These are phyloP conservation scores for Fusarium oligoseptatum DNA, from an alignment of 2,329 filamentous ascomycete species.

Conservation along the genomic window DNA sequence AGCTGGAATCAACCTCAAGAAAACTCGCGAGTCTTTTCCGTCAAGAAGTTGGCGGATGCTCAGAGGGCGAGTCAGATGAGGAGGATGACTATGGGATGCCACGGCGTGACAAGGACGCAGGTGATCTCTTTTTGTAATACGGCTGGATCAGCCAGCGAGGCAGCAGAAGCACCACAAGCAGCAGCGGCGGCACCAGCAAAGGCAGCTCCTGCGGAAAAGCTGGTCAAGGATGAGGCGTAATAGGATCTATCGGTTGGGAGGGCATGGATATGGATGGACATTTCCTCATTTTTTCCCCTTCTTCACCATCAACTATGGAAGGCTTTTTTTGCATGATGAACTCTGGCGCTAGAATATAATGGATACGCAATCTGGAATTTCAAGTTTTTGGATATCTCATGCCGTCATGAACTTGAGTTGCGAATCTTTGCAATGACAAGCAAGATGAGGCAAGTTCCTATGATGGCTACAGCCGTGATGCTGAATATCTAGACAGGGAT, in stretches of 20 bases:
- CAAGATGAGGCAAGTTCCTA: slow-evolving; percentile 75
- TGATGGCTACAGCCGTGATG: slow-evolving; percentile 71
- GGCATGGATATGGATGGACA: slow-evolving; percentile 9
- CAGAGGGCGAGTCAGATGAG: slow-evolving; percentile 25
- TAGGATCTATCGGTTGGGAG: slow-evolving; percentile 6
- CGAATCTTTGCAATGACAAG: slow-evolving; percentile 62
- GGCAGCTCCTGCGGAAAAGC: slow-evolving; percentile 5
- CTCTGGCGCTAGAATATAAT: slow-evolving; percentile 23
- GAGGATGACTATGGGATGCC: slow-evolving; percentile 34
- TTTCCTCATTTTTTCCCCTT: neutral
- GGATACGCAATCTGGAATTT: slow-evolving; percentile 14
- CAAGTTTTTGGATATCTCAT: neutral
- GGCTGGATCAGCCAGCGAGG: slow-evolving; percentile 20
- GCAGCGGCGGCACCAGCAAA: neutral
- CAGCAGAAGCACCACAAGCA: neutral
- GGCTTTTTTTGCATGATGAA: slow-evolving; percentile 25
- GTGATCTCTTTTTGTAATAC: slow-evolving; percentile 77
- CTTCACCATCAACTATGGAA: slow-evolving; percentile 10
- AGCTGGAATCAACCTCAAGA: slow-evolving; percentile 59
- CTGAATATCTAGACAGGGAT: slow-evolving; percentile 66
- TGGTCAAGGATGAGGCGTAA: slow-evolving; percentile 41
- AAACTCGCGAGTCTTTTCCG: slow-evolving; percentile 73
- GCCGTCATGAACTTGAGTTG: slow-evolving; percentile 30
- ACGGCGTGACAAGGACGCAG: slow-evolving; percentile 55
- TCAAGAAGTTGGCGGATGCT: slow-evolving; percentile 76